These are phyloP conservation scores for Starmerella stellata DNA, from an alignment of 805 yeast species.

Conservation along the genomic window DNA sequence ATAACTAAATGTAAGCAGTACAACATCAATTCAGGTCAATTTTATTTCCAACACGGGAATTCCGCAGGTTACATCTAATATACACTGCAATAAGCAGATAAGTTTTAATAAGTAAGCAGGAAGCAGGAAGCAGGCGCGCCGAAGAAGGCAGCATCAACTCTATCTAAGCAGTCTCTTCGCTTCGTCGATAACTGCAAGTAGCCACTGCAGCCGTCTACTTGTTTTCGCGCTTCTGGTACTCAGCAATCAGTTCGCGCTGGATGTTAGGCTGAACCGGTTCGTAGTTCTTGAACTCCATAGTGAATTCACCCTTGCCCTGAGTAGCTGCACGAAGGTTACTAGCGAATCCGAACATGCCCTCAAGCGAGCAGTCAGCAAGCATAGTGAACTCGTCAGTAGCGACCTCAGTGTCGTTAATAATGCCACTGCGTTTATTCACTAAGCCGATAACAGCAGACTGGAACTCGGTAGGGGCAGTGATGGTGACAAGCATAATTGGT, in stretches of 20 bases:
- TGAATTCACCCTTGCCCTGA: slow-evolving; percentile 97
- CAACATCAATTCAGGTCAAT: no score
- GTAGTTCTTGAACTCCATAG: slow-evolving; percentile 84
- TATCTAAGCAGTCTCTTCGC: no score
- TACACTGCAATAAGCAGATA: no score
- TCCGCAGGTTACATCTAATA: no score
- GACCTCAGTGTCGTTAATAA: slow-evolving; percentile 84
- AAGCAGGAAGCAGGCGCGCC: no score
- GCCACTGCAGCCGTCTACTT: no score
- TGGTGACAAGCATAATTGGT: slow-evolving; percentile 87
- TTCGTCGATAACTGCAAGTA: no score
- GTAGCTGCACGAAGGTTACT: slow-evolving; percentile 88
- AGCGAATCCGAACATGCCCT: slow-evolving; percentile 91
- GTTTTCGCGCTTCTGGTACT: slow-evolving; percentile 32
- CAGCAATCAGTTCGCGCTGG: slow-evolving; percentile 78
- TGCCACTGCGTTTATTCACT: slow-evolving; percentile 78
- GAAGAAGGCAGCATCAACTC: no score
- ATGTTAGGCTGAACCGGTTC: slow-evolving; percentile 79
- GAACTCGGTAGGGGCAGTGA: slow-evolving; percentile 90
- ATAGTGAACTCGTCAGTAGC: slow-evolving; percentile 88
- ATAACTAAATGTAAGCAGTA: no score
- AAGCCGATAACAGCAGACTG: slow-evolving; percentile 86
- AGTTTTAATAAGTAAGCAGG: no score
- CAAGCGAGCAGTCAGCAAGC: slow-evolving; percentile 88
- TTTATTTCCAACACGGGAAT: no score